phyloP scores from a whole-genome alignment of 2,329 filamentous ascomycete genomes.

The Aspergillus carbonarius region DNA sequence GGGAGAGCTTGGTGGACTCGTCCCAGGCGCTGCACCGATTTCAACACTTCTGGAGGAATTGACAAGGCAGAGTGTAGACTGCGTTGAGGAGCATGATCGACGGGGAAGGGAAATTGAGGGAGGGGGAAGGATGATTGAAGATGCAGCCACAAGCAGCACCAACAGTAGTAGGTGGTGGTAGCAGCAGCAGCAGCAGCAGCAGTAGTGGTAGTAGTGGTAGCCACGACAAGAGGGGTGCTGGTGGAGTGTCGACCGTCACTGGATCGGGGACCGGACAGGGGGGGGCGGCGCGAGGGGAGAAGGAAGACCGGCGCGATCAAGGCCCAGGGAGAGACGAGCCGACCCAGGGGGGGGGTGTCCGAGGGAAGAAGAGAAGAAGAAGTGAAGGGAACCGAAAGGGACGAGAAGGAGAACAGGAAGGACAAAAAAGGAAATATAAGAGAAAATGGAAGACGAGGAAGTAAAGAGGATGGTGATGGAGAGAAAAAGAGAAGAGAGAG shows the following conservation, averaged over 20 bases:
- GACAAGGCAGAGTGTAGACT: constrained; percentile 18
- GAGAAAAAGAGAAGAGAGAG: not conserved
- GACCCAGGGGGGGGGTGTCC: constrained; percentile 20
- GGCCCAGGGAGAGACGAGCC: constrained; percentile 18
- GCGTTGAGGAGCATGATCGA: constrained; percentile 26
- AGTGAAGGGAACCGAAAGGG: not conserved
- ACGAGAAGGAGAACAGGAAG: constrained; percentile 8
- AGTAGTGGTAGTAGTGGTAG: constrained; percentile 7
- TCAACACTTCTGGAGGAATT: constrained; percentile 25
- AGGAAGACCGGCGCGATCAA: constrained; percentile 16
- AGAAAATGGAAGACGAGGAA: constrained; percentile 2
- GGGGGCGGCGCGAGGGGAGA: constrained; percentile 24
- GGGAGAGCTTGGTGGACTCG: not conserved
- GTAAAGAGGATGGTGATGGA: not conserved
- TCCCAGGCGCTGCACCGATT: constrained; percentile 12
- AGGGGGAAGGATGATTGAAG: constrained; percentile 1
- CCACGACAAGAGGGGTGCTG: constrained; percentile 21
- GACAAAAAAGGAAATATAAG: constrained; percentile 6
- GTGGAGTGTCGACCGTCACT: constrained; percentile 20
- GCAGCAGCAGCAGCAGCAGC: constrained; percentile 1
- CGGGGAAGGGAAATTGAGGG: constrained; percentile 13
- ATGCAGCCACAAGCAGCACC: not conserved
- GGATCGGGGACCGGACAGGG: constrained; percentile 27
- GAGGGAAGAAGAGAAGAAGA: constrained; percentile 9
- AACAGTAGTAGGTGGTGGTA: not conserved